Percentiles rank a stretch among this genome's conserved stretches.
These are phyloP conservation scores for Bryoerythrophyllum caledonicum DNA, from an alignment of 225 moss, liverwort and hornwort genomes.

Conservation along the genomic window DNA sequence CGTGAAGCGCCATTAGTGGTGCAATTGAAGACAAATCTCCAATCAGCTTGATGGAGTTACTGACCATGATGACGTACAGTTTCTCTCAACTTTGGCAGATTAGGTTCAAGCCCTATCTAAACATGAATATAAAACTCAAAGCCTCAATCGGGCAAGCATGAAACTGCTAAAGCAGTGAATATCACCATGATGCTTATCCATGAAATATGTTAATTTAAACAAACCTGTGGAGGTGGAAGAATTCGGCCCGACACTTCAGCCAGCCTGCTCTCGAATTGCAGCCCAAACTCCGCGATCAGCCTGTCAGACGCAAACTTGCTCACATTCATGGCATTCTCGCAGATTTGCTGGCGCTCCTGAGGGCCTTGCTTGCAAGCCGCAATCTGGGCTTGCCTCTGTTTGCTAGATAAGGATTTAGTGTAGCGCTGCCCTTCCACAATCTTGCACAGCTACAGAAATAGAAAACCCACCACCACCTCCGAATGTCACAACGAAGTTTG, in stretches of 20 bases:
- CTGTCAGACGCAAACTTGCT: conserved; percentile 60
- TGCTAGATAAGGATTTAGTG: conserved; percentile 53
- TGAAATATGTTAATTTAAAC: too few relatives aligned
- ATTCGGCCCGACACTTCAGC: conserved; percentile 58
- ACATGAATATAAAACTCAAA: too few relatives aligned
- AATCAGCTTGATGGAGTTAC: too few relatives aligned
- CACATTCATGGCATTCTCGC: conserved; percentile 57
- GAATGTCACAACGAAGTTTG: too few relatives aligned
- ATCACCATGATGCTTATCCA: too few relatives aligned
- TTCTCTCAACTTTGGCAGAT: too few relatives aligned
- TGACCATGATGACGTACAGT: too few relatives aligned
- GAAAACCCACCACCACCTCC: neutral
- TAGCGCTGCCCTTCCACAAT: conserved; percentile 74
- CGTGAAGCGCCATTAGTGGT: neutral
- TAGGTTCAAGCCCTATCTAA: too few relatives aligned
- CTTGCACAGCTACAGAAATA: conserved; percentile 63
- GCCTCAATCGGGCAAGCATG: too few relatives aligned
- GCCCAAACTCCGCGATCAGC: conserved; percentile 69
- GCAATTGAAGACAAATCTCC: neutral
- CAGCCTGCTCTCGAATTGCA: conserved; percentile 50
- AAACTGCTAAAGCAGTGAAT: too few relatives aligned
- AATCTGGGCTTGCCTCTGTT: conserved; percentile 63
- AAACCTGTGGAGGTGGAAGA: conserved; percentile 70
- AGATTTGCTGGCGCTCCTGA: conserved; percentile 49
- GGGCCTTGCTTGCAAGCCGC: conserved; percentile 67